Percentiles rank a stretch among this genome's conserved stretches.
Conservation (phyloP, 495 filamentous ascomycete species). For the Collariella sp. region DNA sequence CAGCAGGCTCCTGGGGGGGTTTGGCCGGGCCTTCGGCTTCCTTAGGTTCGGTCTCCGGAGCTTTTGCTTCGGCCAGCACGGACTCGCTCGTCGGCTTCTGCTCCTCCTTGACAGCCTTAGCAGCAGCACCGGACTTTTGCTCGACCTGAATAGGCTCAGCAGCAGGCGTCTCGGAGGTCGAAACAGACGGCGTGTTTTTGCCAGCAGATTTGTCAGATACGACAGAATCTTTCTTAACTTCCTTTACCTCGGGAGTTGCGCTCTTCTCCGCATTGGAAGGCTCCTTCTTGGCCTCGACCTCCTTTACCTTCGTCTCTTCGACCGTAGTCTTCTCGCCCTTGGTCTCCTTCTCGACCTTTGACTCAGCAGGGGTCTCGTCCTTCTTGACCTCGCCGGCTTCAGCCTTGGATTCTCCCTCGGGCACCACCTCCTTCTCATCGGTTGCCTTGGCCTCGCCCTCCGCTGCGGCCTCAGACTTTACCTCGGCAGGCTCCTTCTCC, state of each 20-base stretch:
- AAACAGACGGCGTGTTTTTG: conserved; percentile 14
- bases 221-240: background rate
- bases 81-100: background rate
- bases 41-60: background rate
- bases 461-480: no score
- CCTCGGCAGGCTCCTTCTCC: background rate
- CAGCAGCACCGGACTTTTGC: background rate
- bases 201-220: conserved; percentile 13
- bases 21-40: background rate
- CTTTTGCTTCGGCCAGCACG: background rate
- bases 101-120: background rate
- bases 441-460: background rate
- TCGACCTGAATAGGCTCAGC: background rate
- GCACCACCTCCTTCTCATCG: background rate
- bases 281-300: background rate
- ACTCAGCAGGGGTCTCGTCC: background rate
- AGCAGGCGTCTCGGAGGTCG: background rate
- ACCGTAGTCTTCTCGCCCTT: background rate
- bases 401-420: background rate
- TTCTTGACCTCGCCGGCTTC: background rate
- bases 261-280: background rate
- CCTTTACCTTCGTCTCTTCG: background rate
- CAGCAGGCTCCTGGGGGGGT: background rate
- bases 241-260: background rate
- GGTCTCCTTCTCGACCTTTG: background rate